Evolutionary conservation across 306 rosid genomes (phyloP).

Genomic region (Cucurbita moschata): DNA sequence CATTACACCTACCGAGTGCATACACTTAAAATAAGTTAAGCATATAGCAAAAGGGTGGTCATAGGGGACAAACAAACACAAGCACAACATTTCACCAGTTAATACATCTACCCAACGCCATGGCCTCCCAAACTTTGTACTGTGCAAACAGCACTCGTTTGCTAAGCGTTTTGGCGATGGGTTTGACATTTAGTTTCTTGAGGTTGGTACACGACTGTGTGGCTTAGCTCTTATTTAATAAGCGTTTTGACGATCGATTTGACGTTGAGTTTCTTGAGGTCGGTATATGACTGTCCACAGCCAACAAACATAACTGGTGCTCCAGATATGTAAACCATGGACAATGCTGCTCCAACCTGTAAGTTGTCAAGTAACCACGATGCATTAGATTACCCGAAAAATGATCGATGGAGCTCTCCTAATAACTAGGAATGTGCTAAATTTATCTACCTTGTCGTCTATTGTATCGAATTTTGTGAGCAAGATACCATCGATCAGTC

Average conservation of each 20-base stretch:
- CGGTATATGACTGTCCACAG: constrained; percentile 94
- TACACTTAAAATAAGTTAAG: background rate
- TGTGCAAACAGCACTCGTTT: constrained; percentile 9
- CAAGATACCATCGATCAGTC: constrained; percentile 85
- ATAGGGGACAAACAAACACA: background rate
- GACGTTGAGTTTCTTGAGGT: constrained; percentile 89
- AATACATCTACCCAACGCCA: background rate
- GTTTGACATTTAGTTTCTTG: background rate
- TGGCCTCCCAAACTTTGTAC: background rate
- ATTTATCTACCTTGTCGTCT: constrained; percentile 65
- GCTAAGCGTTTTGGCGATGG: background rate
- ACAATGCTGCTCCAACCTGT: constrained; percentile 97
- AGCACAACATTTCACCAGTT: background rate
- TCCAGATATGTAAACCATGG: constrained; percentile 96
- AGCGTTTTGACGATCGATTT: constrained; percentile 90
- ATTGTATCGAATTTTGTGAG: constrained; percentile 96
- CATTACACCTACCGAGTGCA: background rate
- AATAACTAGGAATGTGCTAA: background rate
- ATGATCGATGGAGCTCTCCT: background rate
- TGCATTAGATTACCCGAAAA: background rate
- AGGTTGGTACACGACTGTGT: background rate
- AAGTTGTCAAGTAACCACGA: constrained; percentile 9
- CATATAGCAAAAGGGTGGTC: background rate
- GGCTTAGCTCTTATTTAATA: constrained; percentile 19
- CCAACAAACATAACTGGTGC: constrained; percentile 98